Evolutionary conservation across 139 green algal species (phyloP), one percentile per base, ranked within the genome.

Genomic region (Coelastrella sp.): DNA sequence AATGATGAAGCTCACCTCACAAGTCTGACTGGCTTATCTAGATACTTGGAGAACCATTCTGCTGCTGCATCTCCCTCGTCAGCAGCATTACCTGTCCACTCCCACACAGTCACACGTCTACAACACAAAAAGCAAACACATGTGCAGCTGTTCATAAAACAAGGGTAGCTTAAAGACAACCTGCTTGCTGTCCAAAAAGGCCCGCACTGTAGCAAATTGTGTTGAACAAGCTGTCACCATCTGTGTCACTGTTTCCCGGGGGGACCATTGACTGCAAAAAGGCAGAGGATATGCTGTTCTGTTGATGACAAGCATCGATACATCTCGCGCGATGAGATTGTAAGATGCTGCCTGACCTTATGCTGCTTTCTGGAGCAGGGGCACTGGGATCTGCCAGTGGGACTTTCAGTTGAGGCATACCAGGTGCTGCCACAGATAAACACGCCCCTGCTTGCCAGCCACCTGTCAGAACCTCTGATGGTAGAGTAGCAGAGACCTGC

Each of bases 51-150:
- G 71, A 95, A 92, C 94, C 94, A 96, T 1, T 48, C 66, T n/a
- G 91, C 91, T 4, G 89, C 94, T 3, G 92, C 88, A 9, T 89
- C 83, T 32, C 93, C 92, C 79, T 92, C 90, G 51, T 96, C 93
- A 27, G 83, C 45, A 5, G 87, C 94, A 21, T 38, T 19, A 19
- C 94, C 94, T 1, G 45, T 90, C 94, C 94, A 97, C 37, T 94
- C 93, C 91, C 94, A 96, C 53, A 96, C 91, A 2, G 84, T 93
- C 48, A 91, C 88, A 34, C 83, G 40, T 66, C 88, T 93, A 67
- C 19, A 50, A 32, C n/a, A 27, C 69, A 79, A 6, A 62, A 77
- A 71, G 40, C 8, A 23, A 71, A 7, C 6, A 27, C 62, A 38
- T 9, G 11, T 9, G 45, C 15, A 23, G 45, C 11, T 57, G 45